Base-by-base conservation (phyloP, 257 asterid genomes). In the Plantago elongata region DNA sequence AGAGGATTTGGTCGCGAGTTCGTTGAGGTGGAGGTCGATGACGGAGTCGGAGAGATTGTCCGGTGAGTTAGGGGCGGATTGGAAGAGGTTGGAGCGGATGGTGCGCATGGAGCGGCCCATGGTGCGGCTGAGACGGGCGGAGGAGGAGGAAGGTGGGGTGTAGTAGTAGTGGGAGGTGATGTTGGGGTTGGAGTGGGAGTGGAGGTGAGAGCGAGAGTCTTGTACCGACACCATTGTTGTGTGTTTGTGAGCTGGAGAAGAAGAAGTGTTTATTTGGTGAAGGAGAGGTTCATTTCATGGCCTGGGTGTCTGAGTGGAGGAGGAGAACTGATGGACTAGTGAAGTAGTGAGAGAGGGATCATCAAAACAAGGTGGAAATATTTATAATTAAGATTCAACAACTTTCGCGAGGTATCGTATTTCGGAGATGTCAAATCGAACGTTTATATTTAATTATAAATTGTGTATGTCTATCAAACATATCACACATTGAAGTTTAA, bases 41-140 rank as follows among this genome's bases (percentile, higher is more conserved):
- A 77, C 82, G 42, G 97, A 81, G 75, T 88, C 96, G 13, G 95
- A 75, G 42, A 87, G 81, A 61, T 80, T 75, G 57, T 82, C 87
- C 1, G 89, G 22, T 27, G 86, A 76, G 27, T 37, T 54, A 8
- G 52, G 61, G 29, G 77, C 79, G 59, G 69, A 10, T 63, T 45
- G 76, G 84, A 67, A 90, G 54, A 88, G 54, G 63, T 62, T 91
- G 59, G 98, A 75, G 43, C 87, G 84, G 52, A 81, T 69, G 5
- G 87, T 78, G 6, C 87, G 87, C 87, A 81, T 81, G 9, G 84
- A 81, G 54, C 81, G 78, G 29, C 92, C 92, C 76, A 81, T 74
- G 10, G 89, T 64, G 55, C 92, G 88, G 81, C 64, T 66, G 42
- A 77, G 63, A 57, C 62, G 75, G 69, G 81, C 72, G 10, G 54